A percentile compares a stretch with the other conserved stretches of the same genome.
phyloP scores from a whole-genome alignment of 2,329 filamentous ascomycete species.

The Botrytis squamosa region DNA sequence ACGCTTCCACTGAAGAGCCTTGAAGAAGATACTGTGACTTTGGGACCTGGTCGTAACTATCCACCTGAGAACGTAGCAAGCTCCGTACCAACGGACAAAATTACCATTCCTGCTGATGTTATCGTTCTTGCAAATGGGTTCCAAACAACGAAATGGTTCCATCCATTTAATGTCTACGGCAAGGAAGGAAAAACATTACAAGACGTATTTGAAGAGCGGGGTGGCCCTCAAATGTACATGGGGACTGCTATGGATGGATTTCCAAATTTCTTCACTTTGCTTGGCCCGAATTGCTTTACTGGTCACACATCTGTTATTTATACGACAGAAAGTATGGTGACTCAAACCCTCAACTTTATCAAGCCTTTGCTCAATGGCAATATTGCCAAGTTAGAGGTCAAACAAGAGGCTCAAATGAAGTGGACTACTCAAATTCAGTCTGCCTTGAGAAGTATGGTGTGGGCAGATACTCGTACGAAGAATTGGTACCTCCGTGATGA shows the following conservation, averaged over 20 bases:
- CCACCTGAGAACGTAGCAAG: constrained; percentile 38
- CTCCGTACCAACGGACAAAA: constrained; percentile 35
- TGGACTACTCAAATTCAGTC: constrained; percentile 50
- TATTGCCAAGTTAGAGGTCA: constrained; percentile 48
- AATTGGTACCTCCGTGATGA: constrained; percentile 50
- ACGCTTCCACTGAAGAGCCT: constrained; percentile 50
- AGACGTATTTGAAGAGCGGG: constrained; percentile 53
- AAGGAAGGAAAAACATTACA: constrained; percentile 48
- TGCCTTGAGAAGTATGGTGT: constrained; percentile 48
- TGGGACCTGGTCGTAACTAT: constrained; percentile 51
- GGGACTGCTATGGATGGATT: constrained; percentile 57
- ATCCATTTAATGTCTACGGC: constrained; percentile 52
- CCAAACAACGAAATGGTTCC: constrained; percentile 53
- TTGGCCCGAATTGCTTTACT: constrained; percentile 58
- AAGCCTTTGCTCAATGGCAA: constrained; percentile 50
- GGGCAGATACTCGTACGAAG: constrained; percentile 46
- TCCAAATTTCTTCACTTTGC: constrained; percentile 59
- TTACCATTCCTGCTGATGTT: constrained; percentile 52
- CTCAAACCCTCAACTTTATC: constrained; percentile 54
- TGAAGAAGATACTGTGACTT: constrained; percentile 47
- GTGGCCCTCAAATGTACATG: constrained; percentile 57
- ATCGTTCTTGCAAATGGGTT: constrained; percentile 60
- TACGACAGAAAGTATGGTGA: constrained; percentile 56
- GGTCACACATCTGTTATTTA: constrained; percentile 58
- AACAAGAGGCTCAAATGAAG: constrained; percentile 46